Conservation (phyloP, 805 yeast genomes). For the Huiozyma naganishii region DNA sequence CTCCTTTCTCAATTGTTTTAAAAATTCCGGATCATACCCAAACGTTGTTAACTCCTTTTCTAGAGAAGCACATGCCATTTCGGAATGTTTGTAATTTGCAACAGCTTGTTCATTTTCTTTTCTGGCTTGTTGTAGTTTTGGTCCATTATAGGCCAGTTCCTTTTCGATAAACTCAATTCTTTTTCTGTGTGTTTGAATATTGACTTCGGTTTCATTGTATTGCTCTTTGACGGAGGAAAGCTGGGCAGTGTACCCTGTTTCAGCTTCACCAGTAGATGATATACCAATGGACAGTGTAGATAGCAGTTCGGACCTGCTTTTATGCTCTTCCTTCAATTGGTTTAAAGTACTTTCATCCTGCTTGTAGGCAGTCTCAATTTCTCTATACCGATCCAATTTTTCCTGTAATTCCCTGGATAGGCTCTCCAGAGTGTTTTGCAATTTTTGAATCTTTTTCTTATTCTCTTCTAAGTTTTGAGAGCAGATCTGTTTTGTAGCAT, state of each 20-base stretch:
- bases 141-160: conserved; percentile 37
- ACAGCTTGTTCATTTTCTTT: conserved; percentile 36
- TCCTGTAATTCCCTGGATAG: conserved; percentile 27
- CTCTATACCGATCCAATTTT: conserved; percentile 30
- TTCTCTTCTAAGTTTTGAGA: conserved; percentile 50
- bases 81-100: conserved; percentile 28
- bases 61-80: conserved; percentile 29
- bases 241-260: conserved; percentile 70
- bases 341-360: conserved; percentile 26
- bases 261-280: conserved; percentile 65
- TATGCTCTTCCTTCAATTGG: conserved; percentile 35
- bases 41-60: conserved; percentile 35
- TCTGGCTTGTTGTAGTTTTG: conserved; percentile 44
- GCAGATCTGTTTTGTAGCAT: conserved; percentile 52
- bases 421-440: conserved; percentile 28
- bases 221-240: conserved; percentile 50
- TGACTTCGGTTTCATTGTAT: conserved; percentile 42
- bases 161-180: conserved; percentile 45
- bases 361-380: conserved; percentile 31
- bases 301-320: conserved; percentile 63
- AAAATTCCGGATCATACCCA: conserved; percentile 46
- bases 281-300: conserved; percentile 82
- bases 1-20: conserved; percentile 35
- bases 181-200: conserved; percentile 48
- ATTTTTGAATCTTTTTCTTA: conserved; percentile 25